Conservation (phyloP, 495 filamentous ascomycete species). For the Gamarada debralockiae region DNA sequence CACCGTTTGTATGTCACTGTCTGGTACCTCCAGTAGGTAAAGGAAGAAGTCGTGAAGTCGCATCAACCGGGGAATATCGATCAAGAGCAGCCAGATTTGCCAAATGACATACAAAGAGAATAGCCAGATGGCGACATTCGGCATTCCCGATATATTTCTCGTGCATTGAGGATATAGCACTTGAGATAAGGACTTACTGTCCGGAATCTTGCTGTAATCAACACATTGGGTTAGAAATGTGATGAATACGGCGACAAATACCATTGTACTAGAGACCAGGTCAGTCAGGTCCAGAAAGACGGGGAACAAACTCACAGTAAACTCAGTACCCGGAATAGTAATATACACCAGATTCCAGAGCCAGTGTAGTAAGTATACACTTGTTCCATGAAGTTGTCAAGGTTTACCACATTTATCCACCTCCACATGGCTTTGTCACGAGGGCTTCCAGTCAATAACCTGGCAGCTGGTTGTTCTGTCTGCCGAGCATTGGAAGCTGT, state of each 20-base stretch:
- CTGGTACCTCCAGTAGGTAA: conserved; percentile 81
- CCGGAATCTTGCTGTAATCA: conserved; percentile 70
- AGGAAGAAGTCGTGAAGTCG: conserved; percentile 86
- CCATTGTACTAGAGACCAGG: conserved; percentile 46
- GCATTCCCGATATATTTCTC: conserved; percentile 75
- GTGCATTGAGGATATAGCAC: conserved; percentile 82
- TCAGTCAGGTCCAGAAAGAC: background rate
- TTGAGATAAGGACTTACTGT: conserved; percentile 70
- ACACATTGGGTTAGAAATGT: conserved; percentile 87
- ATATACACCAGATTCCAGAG: conserved; percentile 85
- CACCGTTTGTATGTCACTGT: conserved; percentile 91
- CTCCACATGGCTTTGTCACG: conserved; percentile 81
- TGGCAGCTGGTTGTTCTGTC: conserved; percentile 33
- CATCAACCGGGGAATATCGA: conserved; percentile 71
- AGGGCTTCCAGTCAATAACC: conserved; percentile 12
- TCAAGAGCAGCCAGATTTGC: conserved; percentile 67
- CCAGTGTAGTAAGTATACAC: conserved; percentile 89
- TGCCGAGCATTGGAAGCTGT: background rate
- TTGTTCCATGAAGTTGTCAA: conserved; percentile 86
- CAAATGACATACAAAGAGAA: conserved; percentile 86
- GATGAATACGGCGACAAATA: conserved; percentile 79
- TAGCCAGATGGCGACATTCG: conserved; percentile 78
- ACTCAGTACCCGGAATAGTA: conserved; percentile 64
- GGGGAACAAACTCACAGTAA: conserved; percentile 57
- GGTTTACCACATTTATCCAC: conserved; percentile 89